phyloP scores from a whole-genome alignment of 805 yeast genomes.

The Dipodascus geniculatus region DNA sequence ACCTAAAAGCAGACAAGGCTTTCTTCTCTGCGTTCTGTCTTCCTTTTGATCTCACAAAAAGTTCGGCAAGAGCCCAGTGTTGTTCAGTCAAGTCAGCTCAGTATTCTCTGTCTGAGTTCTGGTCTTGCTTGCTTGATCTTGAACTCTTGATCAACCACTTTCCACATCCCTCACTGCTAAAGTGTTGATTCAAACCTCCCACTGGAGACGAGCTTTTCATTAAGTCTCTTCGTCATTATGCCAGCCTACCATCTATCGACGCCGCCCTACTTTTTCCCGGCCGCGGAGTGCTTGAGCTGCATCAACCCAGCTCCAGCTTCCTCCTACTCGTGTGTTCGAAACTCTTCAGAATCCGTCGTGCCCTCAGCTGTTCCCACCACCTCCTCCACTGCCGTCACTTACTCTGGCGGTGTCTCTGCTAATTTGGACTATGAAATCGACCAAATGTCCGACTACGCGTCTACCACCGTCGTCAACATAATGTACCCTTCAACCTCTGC shows the following conservation, averaged over 20 bases:
- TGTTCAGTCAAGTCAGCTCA: too few species aligned
- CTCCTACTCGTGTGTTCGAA: neutral
- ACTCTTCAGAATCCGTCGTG: neutral
- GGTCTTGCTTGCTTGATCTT: too few species aligned
- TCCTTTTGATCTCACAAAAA: too few species aligned
- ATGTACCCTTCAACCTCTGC: slow-evolving; percentile 20
- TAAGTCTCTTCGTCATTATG: neutral
- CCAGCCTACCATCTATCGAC: neutral
- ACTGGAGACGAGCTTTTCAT: slow-evolving; percentile 1
- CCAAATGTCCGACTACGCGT: slow-evolving; percentile 67
- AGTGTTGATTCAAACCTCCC: neutral
- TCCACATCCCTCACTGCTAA: too few species aligned
- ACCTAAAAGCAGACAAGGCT: too few species aligned
- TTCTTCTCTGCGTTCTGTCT: too few species aligned
- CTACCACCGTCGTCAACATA: slow-evolving; percentile 56
- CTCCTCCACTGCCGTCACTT: neutral
- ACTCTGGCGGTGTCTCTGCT: slow-evolving; percentile 66
- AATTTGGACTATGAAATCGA: slow-evolving; percentile 70
- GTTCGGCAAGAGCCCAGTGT: too few species aligned
- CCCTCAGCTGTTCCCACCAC: neutral
- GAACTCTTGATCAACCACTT: too few species aligned
- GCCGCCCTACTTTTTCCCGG: neutral
- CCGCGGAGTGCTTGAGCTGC: neutral
- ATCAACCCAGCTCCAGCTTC: neutral
- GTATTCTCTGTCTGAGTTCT: too few species aligned